A percentile compares a stretch with the other conserved stretches of the same genome.
Conservation (phyloP, 805 yeast species). For the Saccharomycopsis babjevae region DNA sequence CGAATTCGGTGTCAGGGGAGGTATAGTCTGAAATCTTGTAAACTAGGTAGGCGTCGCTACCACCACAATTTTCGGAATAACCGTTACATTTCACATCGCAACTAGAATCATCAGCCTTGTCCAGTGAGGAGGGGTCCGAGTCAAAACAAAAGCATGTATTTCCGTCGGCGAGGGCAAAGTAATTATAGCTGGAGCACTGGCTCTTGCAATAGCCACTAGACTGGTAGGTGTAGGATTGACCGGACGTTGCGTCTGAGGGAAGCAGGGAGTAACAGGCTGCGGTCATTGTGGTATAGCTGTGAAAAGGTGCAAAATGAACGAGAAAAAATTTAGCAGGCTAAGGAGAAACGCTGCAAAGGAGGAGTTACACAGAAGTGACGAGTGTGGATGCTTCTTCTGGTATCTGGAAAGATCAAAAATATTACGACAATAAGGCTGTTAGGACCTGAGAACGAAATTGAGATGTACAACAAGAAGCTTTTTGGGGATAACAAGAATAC, state of each 20-base stretch:
- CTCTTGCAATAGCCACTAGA: constrained; percentile 26
- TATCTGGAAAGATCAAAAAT: no score
- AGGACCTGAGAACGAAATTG: no score
- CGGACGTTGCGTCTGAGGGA: constrained; percentile 23
- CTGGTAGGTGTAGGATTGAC: constrained; percentile 25
- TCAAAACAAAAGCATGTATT: constrained; percentile 29
- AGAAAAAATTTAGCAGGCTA: no score
- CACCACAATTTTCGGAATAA: constrained; percentile 33
- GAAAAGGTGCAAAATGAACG: no score
- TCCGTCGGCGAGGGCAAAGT: constrained; percentile 31
- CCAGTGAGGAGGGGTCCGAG: constrained; percentile 14
- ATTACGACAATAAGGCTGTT: no score
- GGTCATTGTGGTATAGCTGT: background rate
- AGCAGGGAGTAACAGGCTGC: constrained; percentile 26
- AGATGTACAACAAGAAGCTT: no score
- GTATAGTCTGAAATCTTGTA: background rate
- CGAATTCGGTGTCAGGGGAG: constrained; percentile 1
- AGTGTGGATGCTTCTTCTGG: no score
- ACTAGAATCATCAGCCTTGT: constrained; percentile 12
- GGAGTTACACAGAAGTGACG: no score
- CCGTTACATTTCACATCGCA: constrained; percentile 31
- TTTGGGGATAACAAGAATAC: no score
- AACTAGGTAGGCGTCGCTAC: constrained; percentile 24
- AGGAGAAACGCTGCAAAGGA: no score
- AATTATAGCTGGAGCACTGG: constrained; percentile 28